These are phyloP conservation scores for Suillus subluteus DNA, from an alignment of 768 basidiomycete genomes.

Conservation along the genomic window DNA sequence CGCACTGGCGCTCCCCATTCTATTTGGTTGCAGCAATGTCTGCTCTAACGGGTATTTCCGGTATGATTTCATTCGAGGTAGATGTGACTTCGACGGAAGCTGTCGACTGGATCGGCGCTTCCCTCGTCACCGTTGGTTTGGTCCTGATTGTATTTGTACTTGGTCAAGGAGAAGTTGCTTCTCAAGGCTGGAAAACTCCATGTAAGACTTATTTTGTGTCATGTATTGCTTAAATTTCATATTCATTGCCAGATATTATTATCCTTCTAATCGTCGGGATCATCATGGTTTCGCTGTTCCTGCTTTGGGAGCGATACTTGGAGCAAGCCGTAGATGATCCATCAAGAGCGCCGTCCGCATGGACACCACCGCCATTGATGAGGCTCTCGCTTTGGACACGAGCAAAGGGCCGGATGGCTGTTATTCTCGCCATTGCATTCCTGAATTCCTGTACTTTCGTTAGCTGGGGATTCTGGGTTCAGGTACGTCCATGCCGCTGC, in stretches of 20 bases:
- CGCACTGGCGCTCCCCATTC: conserved; percentile 70
- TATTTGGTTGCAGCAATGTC: conserved; percentile 65
- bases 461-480: conserved; percentile 55
- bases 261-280: conserved; percentile 66
- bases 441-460: conserved; percentile 63
- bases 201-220: conserved; percentile 41
- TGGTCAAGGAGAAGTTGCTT: conserved; percentile 62
- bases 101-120: conserved; percentile 80
- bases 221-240: conserved; percentile 23
- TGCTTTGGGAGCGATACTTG: conserved; percentile 68
- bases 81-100: conserved; percentile 48
- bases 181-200: conserved; percentile 60
- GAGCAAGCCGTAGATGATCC: conserved; percentile 37
- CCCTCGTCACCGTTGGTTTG: conserved; percentile 65
- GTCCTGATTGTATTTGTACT: conserved; percentile 76
- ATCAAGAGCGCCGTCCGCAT: conserved; percentile 24
- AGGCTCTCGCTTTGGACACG: conserved; percentile 63
- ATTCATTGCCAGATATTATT: conserved; percentile 60
- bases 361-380: conserved; percentile 66
- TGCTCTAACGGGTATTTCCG: conserved; percentile 53
- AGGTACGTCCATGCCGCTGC: conserved; percentile 28
- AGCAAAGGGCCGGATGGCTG: conserved; percentile 62
- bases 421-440: conserved; percentile 63
- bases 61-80: conserved; percentile 57
- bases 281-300: conserved; percentile 55